Conservation (phyloP, 1,284 basidiomycete genomes). For the Grifola frondosa region DNA sequence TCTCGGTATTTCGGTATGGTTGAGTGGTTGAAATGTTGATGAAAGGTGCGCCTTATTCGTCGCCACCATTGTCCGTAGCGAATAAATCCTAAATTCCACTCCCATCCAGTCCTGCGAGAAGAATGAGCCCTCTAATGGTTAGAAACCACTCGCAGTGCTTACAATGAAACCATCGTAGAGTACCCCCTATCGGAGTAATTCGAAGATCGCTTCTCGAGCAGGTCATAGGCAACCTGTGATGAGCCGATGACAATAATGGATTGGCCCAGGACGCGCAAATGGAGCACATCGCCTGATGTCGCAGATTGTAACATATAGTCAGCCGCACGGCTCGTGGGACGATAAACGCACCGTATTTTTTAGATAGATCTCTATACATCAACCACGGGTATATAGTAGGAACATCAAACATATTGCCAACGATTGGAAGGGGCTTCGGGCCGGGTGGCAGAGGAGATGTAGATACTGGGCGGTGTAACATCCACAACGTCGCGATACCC, state of each 20-base stretch:
- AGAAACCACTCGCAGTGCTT: neutral
- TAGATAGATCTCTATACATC: conserved; percentile 1
- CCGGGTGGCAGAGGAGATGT: conserved; percentile 11
- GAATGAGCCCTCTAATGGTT: too few species aligned
- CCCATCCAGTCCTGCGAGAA: conserved; percentile 3
- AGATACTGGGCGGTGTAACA: too few species aligned
- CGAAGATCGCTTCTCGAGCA: conserved; percentile 15
- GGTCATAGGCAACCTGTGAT: conserved; percentile 10
- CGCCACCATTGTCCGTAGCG: conserved; percentile 8
- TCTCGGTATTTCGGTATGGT: neutral
- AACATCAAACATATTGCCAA: conserved; percentile 8
- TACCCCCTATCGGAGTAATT: conserved; percentile 14
- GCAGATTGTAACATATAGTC: neutral
- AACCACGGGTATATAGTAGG: conserved; percentile 6
- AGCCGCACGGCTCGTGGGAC: too few species aligned
- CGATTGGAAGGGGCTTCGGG: conserved; percentile 3
- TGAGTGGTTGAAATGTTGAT: conserved; percentile 1
- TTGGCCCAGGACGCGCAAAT: conserved; percentile 6
- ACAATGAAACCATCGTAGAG: conserved; percentile 10
- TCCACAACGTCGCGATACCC: too few species aligned
- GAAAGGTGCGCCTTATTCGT: conserved; percentile 5
- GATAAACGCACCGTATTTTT: conserved; percentile 6
- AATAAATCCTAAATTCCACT: conserved; percentile 3
- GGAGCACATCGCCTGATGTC: conserved; percentile 10
- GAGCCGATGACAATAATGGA: conserved; percentile 14